These are phyloP conservation scores for Rostrohypoxylon terebratum DNA, from an alignment of 495 filamentous ascomycete genomes.

Conservation along the genomic window DNA sequence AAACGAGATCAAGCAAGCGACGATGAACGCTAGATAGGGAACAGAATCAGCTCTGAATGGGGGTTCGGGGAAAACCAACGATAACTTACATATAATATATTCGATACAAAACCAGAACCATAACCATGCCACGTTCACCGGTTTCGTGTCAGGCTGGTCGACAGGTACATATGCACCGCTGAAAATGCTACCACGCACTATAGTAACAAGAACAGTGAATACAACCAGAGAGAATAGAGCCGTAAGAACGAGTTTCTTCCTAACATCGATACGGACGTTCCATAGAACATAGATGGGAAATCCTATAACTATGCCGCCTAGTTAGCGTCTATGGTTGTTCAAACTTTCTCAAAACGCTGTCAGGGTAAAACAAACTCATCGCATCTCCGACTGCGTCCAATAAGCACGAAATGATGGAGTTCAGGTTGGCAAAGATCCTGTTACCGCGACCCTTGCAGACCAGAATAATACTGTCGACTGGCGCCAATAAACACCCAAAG, in stretches of 20 bases:
- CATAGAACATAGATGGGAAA: conserved; percentile 47
- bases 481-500: not conserved
- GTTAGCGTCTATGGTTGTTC: not conserved
- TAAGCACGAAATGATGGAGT: not conserved
- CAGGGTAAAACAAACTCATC: not conserved
- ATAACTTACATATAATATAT: conserved; percentile 32
- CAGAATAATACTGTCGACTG: not conserved
- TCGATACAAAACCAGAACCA: conserved; percentile 40
- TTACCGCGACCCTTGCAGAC: not conserved
- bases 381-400: not conserved
- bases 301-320: conserved; percentile 30
- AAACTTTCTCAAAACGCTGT: not conserved
- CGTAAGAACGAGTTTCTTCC: conserved; percentile 45
- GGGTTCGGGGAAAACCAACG: not conserved
- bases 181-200: conserved; percentile 40
- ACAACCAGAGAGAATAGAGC: conserved; percentile 44
- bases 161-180: conserved; percentile 5
- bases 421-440: not conserved
- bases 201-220: conserved; percentile 47
- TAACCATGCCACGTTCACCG: conserved; percentile 17
- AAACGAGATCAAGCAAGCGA: conserved; percentile 45
- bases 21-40: conserved; percentile 29
- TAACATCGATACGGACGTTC: conserved; percentile 31
- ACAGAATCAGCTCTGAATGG: not conserved
- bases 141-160: not conserved